These are phyloP conservation scores for Drechslera avenae DNA, from an alignment of 2,329 filamentous ascomycete species.

Conservation along the genomic window DNA sequence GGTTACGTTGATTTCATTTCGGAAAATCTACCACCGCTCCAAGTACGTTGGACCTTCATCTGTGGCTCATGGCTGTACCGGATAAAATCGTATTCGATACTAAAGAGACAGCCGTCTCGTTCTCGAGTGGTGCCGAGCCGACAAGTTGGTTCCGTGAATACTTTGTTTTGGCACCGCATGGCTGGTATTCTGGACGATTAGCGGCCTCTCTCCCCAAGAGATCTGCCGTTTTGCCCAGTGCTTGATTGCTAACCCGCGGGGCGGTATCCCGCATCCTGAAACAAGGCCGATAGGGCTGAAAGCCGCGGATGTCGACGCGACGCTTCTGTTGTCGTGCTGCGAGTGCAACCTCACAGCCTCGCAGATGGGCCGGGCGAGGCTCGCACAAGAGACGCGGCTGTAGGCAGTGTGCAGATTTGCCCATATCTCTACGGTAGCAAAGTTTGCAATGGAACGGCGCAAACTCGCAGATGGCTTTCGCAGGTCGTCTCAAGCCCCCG, in stretches of 20 bases:
- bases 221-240: slow-evolving; percentile 4
- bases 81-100: slow-evolving; percentile 9
- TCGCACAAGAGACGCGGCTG: slow-evolving; percentile 1
- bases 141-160: neutral
- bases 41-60: slow-evolving; percentile 2
- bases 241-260: neutral
- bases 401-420: slow-evolving; percentile 1
- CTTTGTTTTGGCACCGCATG: too few relatives aligned
- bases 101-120: neutral
- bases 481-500: slow-evolving; percentile 10
- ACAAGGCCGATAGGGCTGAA: slow-evolving; percentile 10
- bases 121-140: slow-evolving; percentile 6
- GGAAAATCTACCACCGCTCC: slow-evolving; percentile 11
- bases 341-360: neutral
- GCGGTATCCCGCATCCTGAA: slow-evolving; percentile 2
- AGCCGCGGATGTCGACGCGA: slow-evolving; percentile 1
- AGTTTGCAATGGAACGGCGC: slow-evolving; percentile 7
- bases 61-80: slow-evolving; percentile 3
- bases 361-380: slow-evolving; percentile 1
- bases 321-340: neutral
- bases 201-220: neutral
- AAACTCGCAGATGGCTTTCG: slow-evolving; percentile 3
- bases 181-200: neutral
- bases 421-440: slow-evolving; percentile 4
- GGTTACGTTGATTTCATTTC: slow-evolving; percentile 9